Evolutionary conservation across 495 filamentous ascomycete species (phyloP).

Genomic region (Chlorociboria aeruginascens): DNA sequence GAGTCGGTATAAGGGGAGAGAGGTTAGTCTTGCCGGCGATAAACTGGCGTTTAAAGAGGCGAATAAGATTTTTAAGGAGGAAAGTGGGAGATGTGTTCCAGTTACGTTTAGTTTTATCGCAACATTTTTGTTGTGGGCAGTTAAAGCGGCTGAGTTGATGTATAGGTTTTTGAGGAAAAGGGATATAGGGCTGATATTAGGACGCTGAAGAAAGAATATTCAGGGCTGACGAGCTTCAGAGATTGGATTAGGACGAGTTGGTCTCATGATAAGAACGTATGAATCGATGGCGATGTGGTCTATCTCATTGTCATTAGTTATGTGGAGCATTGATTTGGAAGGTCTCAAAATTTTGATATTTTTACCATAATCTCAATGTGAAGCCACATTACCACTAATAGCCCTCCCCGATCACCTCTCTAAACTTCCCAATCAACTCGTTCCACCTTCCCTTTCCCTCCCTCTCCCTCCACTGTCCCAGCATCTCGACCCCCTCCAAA

Average conservation of each 20-base stretch:
- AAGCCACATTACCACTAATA: not conserved
- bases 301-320: no score
- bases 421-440: constrained; percentile 32
- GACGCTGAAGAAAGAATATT: constrained; percentile 24
- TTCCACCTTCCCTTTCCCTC: constrained; percentile 33
- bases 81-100: constrained; percentile 25
- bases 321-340: no score
- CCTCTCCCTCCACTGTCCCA: constrained; percentile 35
- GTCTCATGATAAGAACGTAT: no score
- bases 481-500: constrained; percentile 37
- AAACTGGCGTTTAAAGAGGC: constrained; percentile 28
- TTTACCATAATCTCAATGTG: not conserved
- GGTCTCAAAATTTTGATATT: no score
- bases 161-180: constrained; percentile 44
- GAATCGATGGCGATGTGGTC: no score
- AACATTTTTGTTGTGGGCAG: constrained; percentile 22
- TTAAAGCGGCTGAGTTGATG: constrained; percentile 28
- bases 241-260: constrained; percentile 15
- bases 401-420: constrained; percentile 32
- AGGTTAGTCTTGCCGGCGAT: constrained; percentile 32
- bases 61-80: constrained; percentile 23
- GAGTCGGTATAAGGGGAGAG: constrained; percentile 23
- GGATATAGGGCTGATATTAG: constrained; percentile 30
- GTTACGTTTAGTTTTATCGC: constrained; percentile 24
- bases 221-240: constrained; percentile 27